Conservation (phyloP, 495 filamentous ascomycete species). For the Corynascus novoguineensis region DNA sequence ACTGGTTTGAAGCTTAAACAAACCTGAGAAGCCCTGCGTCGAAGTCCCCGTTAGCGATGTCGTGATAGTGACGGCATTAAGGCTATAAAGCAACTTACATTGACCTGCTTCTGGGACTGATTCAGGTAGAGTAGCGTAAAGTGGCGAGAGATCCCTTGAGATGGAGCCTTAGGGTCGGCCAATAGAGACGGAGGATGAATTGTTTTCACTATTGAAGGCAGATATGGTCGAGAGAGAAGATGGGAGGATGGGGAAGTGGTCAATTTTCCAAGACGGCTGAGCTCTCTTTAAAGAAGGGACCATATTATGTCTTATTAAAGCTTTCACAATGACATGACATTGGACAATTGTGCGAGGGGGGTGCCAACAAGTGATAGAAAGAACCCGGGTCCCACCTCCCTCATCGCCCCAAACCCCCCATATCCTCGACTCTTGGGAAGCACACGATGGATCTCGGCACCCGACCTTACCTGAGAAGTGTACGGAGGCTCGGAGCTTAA, state of each 20-base stretch:
- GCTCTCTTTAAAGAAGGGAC: neutral
- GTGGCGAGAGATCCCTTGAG: neutral
- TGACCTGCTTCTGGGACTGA: neutral
- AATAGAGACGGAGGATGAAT: neutral
- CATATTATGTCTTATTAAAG: neutral
- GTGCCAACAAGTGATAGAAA: neutral
- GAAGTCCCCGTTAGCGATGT: neutral
- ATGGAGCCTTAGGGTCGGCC: neutral
- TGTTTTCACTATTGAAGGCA: neutral
- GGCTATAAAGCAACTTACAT: neutral
- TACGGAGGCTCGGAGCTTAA: neutral
- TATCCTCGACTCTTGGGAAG: neutral
- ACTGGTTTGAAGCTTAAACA: neutral
- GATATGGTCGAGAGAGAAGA: neutral
- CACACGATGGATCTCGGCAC: too few relatives aligned
- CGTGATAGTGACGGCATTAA: neutral
- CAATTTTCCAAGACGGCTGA: neutral
- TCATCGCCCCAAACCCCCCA: neutral
- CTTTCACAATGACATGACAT: neutral
- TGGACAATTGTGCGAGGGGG: neutral
- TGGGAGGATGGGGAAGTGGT: neutral
- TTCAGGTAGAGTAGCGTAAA: neutral
- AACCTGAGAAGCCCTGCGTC: conserved; percentile 23
- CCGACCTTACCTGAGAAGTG: too few relatives aligned
- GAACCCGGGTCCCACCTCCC: neutral